These are phyloP conservation scores for Fremontodendron californicum DNA, from an alignment of 345 rosid species.

Conservation along the genomic window DNA sequence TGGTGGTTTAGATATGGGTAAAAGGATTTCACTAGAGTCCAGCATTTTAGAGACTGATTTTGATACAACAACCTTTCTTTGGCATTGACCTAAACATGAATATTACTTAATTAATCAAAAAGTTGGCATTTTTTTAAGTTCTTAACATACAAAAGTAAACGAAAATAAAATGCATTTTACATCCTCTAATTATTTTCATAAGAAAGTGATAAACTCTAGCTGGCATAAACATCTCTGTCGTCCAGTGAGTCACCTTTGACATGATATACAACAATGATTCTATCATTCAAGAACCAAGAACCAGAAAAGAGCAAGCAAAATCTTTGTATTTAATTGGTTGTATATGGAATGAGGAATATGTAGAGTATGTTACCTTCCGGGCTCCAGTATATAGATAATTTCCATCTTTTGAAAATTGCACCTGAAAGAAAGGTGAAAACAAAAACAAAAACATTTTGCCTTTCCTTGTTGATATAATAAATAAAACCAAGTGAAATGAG, in stretches of 20 bases:
- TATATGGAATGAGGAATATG: background rate
- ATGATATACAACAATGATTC: background rate
- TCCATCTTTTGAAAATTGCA: constrained; percentile 92
- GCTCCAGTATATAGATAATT: constrained; percentile 90
- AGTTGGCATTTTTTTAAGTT: background rate
- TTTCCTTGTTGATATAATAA: constrained; percentile 13
- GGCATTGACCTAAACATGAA: background rate
- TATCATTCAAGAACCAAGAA: background rate
- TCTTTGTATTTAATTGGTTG: background rate
- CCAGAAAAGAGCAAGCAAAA: background rate
- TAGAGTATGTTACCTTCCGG: constrained; percentile 60
- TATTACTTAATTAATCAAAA: background rate
- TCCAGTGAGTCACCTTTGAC: background rate
- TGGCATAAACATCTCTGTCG: background rate
- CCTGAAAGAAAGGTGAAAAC: constrained; percentile 42
- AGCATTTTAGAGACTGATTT: background rate
- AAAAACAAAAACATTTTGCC: background rate
- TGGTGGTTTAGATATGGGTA: background rate
- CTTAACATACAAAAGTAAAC: background rate
- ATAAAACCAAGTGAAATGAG: constrained; percentile 2
- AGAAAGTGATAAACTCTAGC: background rate
- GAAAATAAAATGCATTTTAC: background rate
- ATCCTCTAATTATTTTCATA: background rate
- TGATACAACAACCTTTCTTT: background rate
- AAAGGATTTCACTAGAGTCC: background rate